Base-by-base conservation (phyloP, 2,329 filamentous ascomycete species). In the Colletotrichum karsti region DNA sequence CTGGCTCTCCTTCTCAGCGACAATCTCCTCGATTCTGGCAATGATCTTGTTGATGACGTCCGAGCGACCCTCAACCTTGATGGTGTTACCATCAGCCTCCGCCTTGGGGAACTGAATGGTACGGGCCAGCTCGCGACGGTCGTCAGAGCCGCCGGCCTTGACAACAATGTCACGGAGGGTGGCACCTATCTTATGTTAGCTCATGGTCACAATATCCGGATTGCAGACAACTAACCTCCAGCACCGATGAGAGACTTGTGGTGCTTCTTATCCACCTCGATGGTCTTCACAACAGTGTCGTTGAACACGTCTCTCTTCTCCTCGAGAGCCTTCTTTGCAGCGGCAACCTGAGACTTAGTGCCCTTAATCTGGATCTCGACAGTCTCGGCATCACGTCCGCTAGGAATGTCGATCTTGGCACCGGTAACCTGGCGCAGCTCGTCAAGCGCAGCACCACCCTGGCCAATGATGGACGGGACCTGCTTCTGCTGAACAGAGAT, bases 61-160 rank as follows among this genome's bases (percentile, higher is more conserved):
- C 70, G 89, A 90, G 53, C 92, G 91, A 30, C 96, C 96, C 81
- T 98, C 95, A 6, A 99, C 85, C 77, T 92, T 95, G 80, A 99
- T 97, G 26, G 87, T 88, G 76, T 92, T 93, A 48, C 93, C 94
- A 68, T 92, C 91, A 58, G 91, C 89, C 65, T 97, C 95, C 72
- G 93, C 91, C 78, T 95, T 94, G 64, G 96, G 96, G 85, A 99
- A 98, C 78, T 95, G 94, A 68, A 99, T 94, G 74, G 95, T 94
- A 70, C 95, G 93, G 57, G 94, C 93, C 73, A 96, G 89, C 70
- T 93, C 91, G 42, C 93, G 91, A 70, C 92, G 89, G 76, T 97
- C 95, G 73, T 94, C 92, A 39, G 95, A 94, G 9, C 96, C 97
- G 70, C 96, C 97, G 51, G 96, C 95, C 74, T 93, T 89, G 60